phyloP scores from a whole-genome alignment of 148 eudicot species.

The Diospyros lotus region DNA sequence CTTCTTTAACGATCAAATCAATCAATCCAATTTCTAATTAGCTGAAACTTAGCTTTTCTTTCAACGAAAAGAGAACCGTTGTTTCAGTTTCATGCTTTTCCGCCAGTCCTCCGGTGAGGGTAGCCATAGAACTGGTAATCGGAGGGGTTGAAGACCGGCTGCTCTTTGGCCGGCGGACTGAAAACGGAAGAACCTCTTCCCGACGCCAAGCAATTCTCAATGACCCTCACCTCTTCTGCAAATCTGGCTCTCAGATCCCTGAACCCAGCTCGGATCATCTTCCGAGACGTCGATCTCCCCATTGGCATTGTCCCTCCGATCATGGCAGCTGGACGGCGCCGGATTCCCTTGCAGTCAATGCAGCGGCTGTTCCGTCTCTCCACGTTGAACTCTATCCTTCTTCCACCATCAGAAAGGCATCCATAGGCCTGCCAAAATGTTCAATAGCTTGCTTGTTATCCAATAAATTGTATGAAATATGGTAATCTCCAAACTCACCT shows the following conservation, averaged over 20 bases:
- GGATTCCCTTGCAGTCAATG: constrained; percentile 26
- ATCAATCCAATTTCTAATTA: no score
- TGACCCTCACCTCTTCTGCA: constrained; percentile 49
- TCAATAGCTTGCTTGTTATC: no score
- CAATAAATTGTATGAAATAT: neutral
- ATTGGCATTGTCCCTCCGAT: neutral
- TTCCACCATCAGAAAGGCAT: constrained; percentile 49
- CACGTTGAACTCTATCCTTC: constrained; percentile 50
- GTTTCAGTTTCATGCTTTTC: no score
- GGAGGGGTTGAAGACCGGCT: constrained; percentile 36
- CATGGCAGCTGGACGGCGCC: neutral
- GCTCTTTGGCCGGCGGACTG: constrained; percentile 25
- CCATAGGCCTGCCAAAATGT: constrained; percentile 54
- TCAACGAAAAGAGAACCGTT: no score
- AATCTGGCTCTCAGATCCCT: constrained; percentile 37
- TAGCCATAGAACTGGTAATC: constrained; percentile 40
- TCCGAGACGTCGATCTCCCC: constrained; percentile 13
- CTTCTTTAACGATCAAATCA: no score
- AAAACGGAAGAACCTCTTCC: constrained; percentile 28
- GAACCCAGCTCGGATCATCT: constrained; percentile 9
- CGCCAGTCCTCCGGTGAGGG: constrained; percentile 36
- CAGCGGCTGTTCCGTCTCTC: constrained; percentile 44
- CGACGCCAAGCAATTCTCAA: constrained; percentile 50
- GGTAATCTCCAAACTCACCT: constrained; percentile 31
- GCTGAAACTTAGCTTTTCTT: no score